Base-by-base conservation (phyloP, 768 basidiomycete genomes). In the Coprinellus micaceus region DNA sequence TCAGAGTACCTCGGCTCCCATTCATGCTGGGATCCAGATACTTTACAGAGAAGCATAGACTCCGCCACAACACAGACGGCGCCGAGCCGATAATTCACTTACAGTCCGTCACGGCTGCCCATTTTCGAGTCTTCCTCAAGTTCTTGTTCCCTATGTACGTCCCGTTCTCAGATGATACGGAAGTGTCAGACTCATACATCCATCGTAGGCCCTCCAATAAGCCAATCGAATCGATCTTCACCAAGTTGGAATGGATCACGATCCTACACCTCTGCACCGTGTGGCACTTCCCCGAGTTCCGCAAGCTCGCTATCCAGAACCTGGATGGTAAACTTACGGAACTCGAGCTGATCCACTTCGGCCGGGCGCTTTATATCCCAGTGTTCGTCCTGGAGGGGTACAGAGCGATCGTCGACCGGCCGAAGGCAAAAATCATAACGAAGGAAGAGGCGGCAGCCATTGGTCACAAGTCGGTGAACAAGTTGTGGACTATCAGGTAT, bases 291-390 rank as follows among this genome's bases (percentile, higher is more conserved):
- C 51, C 24, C 21, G 22, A 53, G 1, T 29, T 56, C 22, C 52
- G 49, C 21, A 48, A 57, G 19, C 52, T 60, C 12, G 56, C 59
- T 9, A 49, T 51, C 24, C 47, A 43, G 11, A 25, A 57, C 36
- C 13, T 60, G 1, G 39, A 37, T 17, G 15, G 7, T 5, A 17
- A 33, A 5, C 33, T 50, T 1, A 24, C 45, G 19, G 52, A 50
- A 5, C 56, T 65, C 1, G 13, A 63, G 17, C 59, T 63, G 0
- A 79, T 89, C 40, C 68, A 73, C 0, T 67, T 82, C 0, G 88
- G 88, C 56, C 79, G 82, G 53, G 63, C 72, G 17, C 77, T 80
- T 64, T 63, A 74, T 0, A 72, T 88, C 46, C 73, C 82, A 60
- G 65, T 66, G 7, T 53, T 33, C 36, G 13, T 53, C 7, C 21